These are phyloP conservation scores for Candida sp. DNA, from an alignment of 1,139 yeast genomes.

Conservation along the genomic window DNA sequence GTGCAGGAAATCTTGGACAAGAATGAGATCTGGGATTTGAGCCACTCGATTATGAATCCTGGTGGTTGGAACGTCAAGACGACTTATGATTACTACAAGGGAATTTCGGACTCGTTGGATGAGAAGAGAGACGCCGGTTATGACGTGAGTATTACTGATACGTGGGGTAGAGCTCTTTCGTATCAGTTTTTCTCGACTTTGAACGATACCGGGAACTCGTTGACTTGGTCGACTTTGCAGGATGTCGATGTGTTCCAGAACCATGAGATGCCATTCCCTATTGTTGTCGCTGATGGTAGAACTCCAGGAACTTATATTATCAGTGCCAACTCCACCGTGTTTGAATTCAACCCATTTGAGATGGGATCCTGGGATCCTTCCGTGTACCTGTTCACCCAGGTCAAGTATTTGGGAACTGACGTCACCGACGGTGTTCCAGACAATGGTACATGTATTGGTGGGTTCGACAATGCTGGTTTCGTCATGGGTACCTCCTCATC, in stretches of 20 bases:
- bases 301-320: conserved; percentile 64
- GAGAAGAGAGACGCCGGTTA: conserved; percentile 79
- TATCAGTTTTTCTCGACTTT: conserved; percentile 69
- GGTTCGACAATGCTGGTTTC: conserved; percentile 86
- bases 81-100: conserved; percentile 59
- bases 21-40: conserved; percentile 70
- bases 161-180: conserved; percentile 90
- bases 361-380: conserved; percentile 92
- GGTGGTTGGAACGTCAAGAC: conserved; percentile 72
- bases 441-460: conserved; percentile 56
- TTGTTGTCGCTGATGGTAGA: conserved; percentile 80
- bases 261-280: conserved; percentile 83
- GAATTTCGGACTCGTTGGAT: conserved; percentile 55
- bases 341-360: conserved; percentile 84
- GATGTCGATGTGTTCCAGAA: conserved; percentile 55
- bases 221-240: conserved; percentile 69
- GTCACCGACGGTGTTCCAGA: conserved; percentile 59
- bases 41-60: conserved; percentile 61
- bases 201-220: conserved; percentile 60
- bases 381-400: conserved; percentile 65
- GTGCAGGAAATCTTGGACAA: conserved; percentile 60
- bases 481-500: conserved; percentile 84
- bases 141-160: conserved; percentile 80
- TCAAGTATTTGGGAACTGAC: conserved; percentile 76
- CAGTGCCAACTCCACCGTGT: conserved; percentile 70